A percentile compares a stretch with the other conserved stretches of the same genome.
phyloP scores from a whole-genome alignment of 2,329 filamentous ascomycete species.

The Penicillium sp. region DNA sequence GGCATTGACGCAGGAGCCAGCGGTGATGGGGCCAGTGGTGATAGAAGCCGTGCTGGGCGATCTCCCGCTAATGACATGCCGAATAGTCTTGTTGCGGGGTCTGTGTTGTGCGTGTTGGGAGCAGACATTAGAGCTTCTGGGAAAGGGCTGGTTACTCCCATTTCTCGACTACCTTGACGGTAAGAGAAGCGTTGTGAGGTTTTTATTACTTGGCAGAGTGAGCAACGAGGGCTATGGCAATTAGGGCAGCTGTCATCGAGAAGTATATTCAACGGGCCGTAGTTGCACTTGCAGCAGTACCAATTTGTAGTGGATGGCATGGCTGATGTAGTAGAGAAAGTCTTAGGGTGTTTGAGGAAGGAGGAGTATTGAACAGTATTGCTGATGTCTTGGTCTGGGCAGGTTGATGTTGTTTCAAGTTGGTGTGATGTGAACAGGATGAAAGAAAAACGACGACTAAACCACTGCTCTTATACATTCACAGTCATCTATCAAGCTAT shows the following conservation, averaged over 20 bases:
- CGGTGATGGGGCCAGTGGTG: neutral
- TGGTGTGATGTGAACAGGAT: neutral
- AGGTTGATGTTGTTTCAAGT: neutral
- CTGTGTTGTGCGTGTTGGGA: neutral
- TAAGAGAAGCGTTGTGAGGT: conserved; percentile 3
- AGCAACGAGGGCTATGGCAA: conserved; percentile 24
- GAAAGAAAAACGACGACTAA: neutral
- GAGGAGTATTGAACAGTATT: neutral
- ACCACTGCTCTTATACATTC: neutral
- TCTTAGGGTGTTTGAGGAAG: neutral
- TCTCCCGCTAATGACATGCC: neutral
- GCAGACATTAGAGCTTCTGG: neutral
- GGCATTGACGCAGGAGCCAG: neutral
- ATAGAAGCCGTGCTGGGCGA: neutral
- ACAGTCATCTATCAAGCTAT: neutral
- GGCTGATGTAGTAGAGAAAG: neutral
- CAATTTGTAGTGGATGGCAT: conserved; percentile 20
- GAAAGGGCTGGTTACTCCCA: neutral
- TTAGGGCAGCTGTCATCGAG: conserved; percentile 25
- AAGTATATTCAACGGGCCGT: conserved; percentile 27
- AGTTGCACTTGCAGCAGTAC: conserved; percentile 32
- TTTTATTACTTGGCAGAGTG: conserved; percentile 11
- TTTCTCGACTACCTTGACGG: neutral
- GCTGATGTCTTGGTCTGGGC: neutral
- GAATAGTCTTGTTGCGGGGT: neutral